Evolutionary conservation across 305 asterid species (phyloP), one percentile per base, ranked within the genome.

Genomic region (Fraxinus greggii): DNA sequence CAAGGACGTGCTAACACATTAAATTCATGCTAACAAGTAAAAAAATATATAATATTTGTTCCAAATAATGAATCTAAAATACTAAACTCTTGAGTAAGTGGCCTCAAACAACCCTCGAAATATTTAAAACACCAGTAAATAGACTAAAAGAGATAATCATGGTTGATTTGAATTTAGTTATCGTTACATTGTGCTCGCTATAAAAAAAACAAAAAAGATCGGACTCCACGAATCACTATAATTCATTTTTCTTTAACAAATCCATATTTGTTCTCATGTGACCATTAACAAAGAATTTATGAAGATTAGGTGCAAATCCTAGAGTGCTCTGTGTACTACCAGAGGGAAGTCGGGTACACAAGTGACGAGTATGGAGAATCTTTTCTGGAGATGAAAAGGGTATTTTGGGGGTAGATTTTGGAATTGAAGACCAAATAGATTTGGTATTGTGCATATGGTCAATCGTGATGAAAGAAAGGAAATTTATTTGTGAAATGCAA

Each of bases 31-130:
- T 42, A 45, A n/a, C 12, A 59, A 59, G 54, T 2, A 80, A 59
- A 48, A 45, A 45, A 54, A n/a, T 15, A 73, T 17, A 1, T 23
- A 32, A n/a, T 31, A 1, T 7, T 54, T 15, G 78, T 54, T 67
- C 74, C 72, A 76, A 54, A 33, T 4, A 17, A 48, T 51, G 70
- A 81, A 76, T 54, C 75, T 56, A 82, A 72, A 17, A 48, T 38
- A 51, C n/a, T 33, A 80, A 78, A 48, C 77, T 65, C 65, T 38
- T 38, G 67, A 85, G 80, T 24, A 73, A 40, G 69, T 59, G 77
- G 33, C 78, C 81, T 63, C 70, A 82, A 80, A 70, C 42, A 31
- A 21, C 29, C 69, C 38, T 29, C 28, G 17, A 35, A 10, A 75
- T 17, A 63, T 23, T 33, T 73, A 79, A 33, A 78, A 78, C 79